phyloP scores from a whole-genome alignment of 129 eudicot species.

The Gnaphalium uliginosum region DNA sequence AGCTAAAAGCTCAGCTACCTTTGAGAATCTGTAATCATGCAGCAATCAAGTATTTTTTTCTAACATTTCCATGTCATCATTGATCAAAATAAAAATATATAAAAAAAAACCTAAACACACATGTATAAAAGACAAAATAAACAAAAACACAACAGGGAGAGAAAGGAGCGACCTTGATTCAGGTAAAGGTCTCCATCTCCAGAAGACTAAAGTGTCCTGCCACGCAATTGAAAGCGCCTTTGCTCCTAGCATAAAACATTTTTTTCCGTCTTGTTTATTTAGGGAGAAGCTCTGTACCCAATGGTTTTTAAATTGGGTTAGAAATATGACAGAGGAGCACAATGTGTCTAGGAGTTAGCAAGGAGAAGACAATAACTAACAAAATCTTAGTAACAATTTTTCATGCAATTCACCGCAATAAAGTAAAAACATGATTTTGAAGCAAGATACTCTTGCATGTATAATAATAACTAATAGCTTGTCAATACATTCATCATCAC shows the following conservation, averaged over 20 bases:
- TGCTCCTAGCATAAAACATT: constrained; percentile 48
- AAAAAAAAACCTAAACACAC: not conserved
- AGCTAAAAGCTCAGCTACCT: constrained; percentile 45
- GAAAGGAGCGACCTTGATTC: constrained; percentile 41
- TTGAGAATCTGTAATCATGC: constrained; percentile 48
- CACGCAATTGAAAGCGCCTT: constrained; percentile 38
- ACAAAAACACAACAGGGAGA: constrained; percentile 15
- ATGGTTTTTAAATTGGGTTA: constrained; percentile 2
- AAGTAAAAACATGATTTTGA: not conserved
- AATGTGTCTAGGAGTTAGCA: not conserved
- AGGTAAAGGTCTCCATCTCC: constrained; percentile 42
- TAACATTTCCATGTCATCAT: not conserved
- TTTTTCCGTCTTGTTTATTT: constrained; percentile 37
- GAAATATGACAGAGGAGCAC: not conserved
- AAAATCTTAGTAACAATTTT: not conserved
- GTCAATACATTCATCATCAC: not conserved
- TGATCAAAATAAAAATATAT: not conserved
- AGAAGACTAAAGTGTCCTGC: constrained; percentile 32
- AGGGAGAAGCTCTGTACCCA: constrained; percentile 43
- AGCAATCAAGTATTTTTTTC: not conserved
- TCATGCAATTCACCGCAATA: constrained; percentile 11
- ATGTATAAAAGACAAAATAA: constrained; percentile 2
- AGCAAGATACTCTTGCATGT: not conserved
- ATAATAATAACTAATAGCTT: too few relatives aligned
- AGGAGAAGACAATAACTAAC: not conserved